Conservation (phyloP, 2,329 filamentous ascomycete species). For the Aspergillus unguis region DNA sequence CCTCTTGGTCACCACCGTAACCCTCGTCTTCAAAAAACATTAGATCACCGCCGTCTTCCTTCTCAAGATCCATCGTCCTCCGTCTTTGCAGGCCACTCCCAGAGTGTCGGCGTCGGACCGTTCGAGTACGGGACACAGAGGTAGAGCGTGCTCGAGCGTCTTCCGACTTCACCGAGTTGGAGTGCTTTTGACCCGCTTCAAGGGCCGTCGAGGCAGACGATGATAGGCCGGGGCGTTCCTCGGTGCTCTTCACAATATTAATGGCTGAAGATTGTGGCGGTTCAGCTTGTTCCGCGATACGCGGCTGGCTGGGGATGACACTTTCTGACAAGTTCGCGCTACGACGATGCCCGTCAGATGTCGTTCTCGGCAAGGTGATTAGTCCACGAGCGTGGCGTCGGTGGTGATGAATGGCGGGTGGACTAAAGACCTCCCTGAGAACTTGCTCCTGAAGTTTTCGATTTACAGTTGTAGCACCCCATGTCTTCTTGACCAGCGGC, state of each 20-base stretch:
- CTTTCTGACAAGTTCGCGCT: conserved; percentile 36
- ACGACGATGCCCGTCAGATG: conserved; percentile 31
- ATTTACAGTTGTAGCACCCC: conserved; percentile 92
- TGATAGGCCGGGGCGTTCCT: conserved; percentile 31
- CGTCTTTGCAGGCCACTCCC: conserved; percentile 79
- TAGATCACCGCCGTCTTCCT: conserved; percentile 68
- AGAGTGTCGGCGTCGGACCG: conserved; percentile 68
- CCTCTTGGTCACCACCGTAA: conserved; percentile 73
- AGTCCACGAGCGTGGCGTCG: conserved; percentile 65
- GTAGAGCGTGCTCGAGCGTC: conserved; percentile 46
- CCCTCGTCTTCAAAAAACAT: conserved; percentile 89
- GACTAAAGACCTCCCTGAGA: conserved; percentile 85
- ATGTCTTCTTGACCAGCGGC: conserved; percentile 51
- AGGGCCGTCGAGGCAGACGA: conserved; percentile 40
- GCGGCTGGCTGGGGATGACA: conserved; percentile 24
- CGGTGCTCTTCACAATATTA: conserved; percentile 26
- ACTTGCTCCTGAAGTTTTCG: conserved; percentile 84
- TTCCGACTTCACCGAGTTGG: conserved; percentile 34
- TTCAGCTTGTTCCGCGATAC: conserved; percentile 17
- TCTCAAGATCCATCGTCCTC: conserved; percentile 64
- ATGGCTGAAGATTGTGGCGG: conserved; percentile 24
- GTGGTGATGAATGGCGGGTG: conserved; percentile 76
- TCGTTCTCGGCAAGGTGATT: conserved; percentile 57
- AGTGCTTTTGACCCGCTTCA: conserved; percentile 31
- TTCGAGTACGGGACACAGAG: conserved; percentile 30